Base-by-base conservation (phyloP, 306 rosid genomes). In the Cajanus cajan region DNA sequence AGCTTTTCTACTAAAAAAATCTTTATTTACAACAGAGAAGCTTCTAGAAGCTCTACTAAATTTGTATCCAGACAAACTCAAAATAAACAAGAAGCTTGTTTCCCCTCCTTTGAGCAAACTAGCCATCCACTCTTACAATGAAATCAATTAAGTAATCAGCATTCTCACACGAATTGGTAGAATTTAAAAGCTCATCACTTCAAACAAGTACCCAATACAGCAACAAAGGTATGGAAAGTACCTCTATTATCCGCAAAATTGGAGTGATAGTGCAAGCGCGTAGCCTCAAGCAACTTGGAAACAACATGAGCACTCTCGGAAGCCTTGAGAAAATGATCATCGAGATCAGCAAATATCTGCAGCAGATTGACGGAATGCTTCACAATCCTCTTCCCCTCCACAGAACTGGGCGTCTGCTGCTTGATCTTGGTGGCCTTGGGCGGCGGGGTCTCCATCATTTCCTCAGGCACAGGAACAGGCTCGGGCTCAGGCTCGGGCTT, bases 181-280 rank as follows among this genome's bases (percentile, higher is more conserved):
- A 37, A 73, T 50, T 37, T 52, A 44, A 66, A 55, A 55, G 12
- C 41, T 68, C 54, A 63, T 22, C 1, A 18, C 52, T 39, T 69
- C 33, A 63, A 64, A n/a, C 65, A 43, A 63, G 31, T 18, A 78
- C 65, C 7, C 50, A 16, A 52, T 44, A 69, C 31, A 59, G 71
- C 55, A 68, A 33, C 0, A 71, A 73, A 47, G 44, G 10, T 14
- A 72, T 15, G 8, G 52, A 1, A 4, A n/a, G 2, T 82, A 93
- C 99, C 99, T 78, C 96, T 90, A 84, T 93, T 96, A 81, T 93
- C 98, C 7, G 99, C 99, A 62, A 91, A 96, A 83, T 96, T 96
- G 22, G 99, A 96, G 88, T 96, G 99, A 87, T 93, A 96, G 68
- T 96, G 96, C 41, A 96, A 85, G 51, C 94, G 74, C 1, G 98